Base-by-base conservation (phyloP, 108 stramenopile genomes). In the Schizochytrium sp. region DNA sequence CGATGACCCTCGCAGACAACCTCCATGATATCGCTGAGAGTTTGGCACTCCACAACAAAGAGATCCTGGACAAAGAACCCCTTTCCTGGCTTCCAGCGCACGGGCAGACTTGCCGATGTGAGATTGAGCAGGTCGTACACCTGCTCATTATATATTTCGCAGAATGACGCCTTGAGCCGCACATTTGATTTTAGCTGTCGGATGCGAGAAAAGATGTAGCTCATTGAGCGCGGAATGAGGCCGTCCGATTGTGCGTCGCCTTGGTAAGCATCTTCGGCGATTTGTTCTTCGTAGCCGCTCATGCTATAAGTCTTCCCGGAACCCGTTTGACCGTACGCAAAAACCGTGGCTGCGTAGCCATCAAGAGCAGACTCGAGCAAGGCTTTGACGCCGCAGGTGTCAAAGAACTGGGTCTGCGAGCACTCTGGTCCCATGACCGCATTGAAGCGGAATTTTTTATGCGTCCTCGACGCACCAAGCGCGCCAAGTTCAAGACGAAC, bases 91-190 rank as follows among this genome's bases (percentile, higher is more conserved):
- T 90, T 89, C 87, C 91, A 87, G 0, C 91, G 89, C 53, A 92
- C 91, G 45, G 89, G 83, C 76, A 91, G 41, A 25, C 69, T 21
- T 18, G 55, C 88, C 51, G n/a, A 6, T 8, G 51, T 55, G 44
- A 71, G 59, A 28, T 88, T 90, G 69, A 93, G 87, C 12, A 93
- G 89, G 34, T 92, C 92, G 57, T 48, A 90, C 29, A 93, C 90
- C 16, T 91, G 88, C 90, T 93, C 93, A 88, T 93, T 92, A 88
- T 93, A 93, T 43, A 93, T 89, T 60, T 93, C 93, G 88, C 72
- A 92, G 48, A 87, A 93, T 5, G 90, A 91, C 23, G 91, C 91
- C 6, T 4, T 28, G 51, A 89, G 25, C 4, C 60, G 57, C 88
- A 45, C 34, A 48, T 88, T 89, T 48, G 34, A 29, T 14, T 60